These are phyloP conservation scores for Geosiphon pyriformis DNA, from an alignment of 192 early-diverging fungal species.

Conservation along the genomic window DNA sequence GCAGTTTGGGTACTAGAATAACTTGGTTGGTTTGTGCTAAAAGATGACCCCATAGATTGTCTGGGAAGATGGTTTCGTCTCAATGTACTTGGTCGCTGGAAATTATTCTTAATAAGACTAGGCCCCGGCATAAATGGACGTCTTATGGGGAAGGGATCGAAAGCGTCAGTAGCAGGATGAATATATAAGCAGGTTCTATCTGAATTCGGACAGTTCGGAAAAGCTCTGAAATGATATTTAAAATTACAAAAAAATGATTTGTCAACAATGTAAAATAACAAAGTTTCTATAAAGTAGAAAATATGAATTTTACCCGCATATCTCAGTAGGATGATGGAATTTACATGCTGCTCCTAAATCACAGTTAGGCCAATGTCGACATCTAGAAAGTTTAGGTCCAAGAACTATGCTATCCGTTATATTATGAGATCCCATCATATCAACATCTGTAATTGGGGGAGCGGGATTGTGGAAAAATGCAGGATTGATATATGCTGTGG, in stretches of 20 bases:
- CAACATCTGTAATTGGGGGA: slow-evolving; percentile 1
- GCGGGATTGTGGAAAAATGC: slow-evolving; percentile 14
- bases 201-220: slow-evolving; percentile 37
- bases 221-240: slow-evolving; percentile 3
- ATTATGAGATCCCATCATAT: background rate
- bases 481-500: slow-evolving; percentile 25
- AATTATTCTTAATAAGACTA: background rate
- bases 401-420: slow-evolving; percentile 2
- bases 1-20: background rate
- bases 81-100: background rate
- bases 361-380: slow-evolving; percentile 41
- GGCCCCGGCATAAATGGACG: background rate
- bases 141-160: background rate
- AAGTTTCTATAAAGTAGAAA: background rate
- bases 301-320: slow-evolving; percentile 24
- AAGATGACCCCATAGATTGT: background rate
- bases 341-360: slow-evolving; percentile 29
- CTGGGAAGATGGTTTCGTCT: background rate
- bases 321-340: slow-evolving; percentile 38
- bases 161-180: slow-evolving; percentile 28
- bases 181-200: slow-evolving; percentile 34
- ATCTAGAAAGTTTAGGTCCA: slow-evolving; percentile 25
- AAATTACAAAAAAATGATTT: background rate
- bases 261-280: background rate
- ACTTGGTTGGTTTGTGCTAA: too few species aligned